Percentiles rank a stretch among this genome's conserved stretches.
phyloP scores from a whole-genome alignment of 306 rosid species.

The Herpetospermum pedunculosum region DNA sequence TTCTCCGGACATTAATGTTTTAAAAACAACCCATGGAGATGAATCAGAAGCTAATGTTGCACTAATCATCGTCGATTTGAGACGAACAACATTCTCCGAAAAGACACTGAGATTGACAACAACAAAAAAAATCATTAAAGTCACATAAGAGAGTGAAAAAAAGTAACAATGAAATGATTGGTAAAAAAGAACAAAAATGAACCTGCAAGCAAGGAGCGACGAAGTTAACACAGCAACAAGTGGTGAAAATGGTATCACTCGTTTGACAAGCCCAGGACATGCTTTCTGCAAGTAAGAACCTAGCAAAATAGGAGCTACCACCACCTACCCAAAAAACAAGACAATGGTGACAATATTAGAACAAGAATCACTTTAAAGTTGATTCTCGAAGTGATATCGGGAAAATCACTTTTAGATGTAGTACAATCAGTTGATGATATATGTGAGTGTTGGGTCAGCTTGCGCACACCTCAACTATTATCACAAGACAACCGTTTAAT shows the following conservation, averaged over 20 bases:
- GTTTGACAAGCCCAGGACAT: conserved; percentile 17
- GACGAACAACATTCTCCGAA: conserved; percentile 22
- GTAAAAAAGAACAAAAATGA: not conserved
- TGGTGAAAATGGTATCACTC: conserved; percentile 20
- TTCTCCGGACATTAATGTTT: conserved; percentile 16
- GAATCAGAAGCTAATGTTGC: conserved; percentile 11
- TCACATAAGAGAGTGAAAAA: not conserved
- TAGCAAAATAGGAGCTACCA: conserved; percentile 26
- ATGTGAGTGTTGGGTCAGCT: too few species aligned
- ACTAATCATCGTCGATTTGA: conserved; percentile 14
- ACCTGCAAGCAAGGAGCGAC: conserved; percentile 40
- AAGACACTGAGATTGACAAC: conserved; percentile 19
- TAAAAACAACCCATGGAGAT: conserved; percentile 9
- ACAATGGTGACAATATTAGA: too few species aligned
- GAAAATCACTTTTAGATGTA: too few species aligned
- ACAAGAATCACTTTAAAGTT: too few species aligned
- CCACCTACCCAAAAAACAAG: conserved; percentile 15
- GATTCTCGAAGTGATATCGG: too few species aligned
- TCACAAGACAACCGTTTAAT: too few species aligned
- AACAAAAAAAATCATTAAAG: not conserved
- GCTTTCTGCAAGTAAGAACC: conserved; percentile 24
- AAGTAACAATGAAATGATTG: too few species aligned
- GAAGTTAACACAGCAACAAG: conserved; percentile 33
- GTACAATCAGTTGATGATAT: too few species aligned
- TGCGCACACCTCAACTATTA: too few species aligned